Evolutionary conservation across 306 rosid species (phyloP).

Genomic region (Malus asiatica): DNA sequence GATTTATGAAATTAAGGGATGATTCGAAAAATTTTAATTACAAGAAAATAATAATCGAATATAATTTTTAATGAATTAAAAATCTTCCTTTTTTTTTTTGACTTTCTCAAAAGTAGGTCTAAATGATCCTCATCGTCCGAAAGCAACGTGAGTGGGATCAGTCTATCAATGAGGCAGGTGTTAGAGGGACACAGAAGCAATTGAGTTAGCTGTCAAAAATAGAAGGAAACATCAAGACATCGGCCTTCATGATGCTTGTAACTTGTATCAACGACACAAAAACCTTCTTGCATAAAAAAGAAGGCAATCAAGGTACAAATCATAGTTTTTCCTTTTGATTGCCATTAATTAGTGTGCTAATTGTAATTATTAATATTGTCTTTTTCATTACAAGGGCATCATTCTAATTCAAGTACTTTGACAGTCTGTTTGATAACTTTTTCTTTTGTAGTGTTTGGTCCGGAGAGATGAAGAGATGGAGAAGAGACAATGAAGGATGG

Average conservation of each 20-base stretch:
- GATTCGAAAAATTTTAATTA: background rate
- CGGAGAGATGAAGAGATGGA: too few species aligned
- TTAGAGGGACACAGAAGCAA: background rate
- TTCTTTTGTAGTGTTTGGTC: background rate
- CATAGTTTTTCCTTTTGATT: background rate
- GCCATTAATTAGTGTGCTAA: background rate
- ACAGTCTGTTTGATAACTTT: background rate
- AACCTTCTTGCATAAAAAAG: background rate
- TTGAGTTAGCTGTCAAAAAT: slow-evolving; percentile 8
- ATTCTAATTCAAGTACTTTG: background rate
- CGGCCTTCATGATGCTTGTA: slow-evolving; percentile 13
- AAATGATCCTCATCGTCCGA: background rate
- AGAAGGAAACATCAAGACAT: slow-evolving; percentile 1
- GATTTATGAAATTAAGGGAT: background rate
- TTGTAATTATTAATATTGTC: background rate
- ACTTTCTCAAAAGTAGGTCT: background rate
- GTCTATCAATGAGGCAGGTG: slow-evolving; percentile 14
- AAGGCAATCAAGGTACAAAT: background rate
- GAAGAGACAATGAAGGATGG: too few species aligned
- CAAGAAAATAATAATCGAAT: background rate
- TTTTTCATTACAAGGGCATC: background rate
- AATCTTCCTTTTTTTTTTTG: background rate
- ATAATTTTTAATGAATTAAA: background rate
- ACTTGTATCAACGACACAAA: slow-evolving; percentile 11
- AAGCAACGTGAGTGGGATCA: background rate